Conservation (phyloP, 805 yeast genomes). For the Yarrowia phangngaensis region DNA sequence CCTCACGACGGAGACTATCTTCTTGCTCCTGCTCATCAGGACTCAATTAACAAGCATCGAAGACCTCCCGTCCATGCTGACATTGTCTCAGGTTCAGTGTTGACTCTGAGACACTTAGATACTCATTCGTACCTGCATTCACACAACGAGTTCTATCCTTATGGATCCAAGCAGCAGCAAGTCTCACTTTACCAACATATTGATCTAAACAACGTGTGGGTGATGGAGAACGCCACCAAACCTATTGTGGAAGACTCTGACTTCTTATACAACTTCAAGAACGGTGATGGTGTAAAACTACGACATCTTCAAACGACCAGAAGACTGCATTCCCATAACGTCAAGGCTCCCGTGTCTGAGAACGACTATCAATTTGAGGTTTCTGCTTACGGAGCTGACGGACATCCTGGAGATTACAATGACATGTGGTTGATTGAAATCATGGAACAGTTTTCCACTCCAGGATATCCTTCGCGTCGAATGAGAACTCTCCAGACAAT, state of each 20-base stretch:
- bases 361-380: constrained; percentile 34
- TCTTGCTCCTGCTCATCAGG: constrained; percentile 56
- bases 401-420: constrained; percentile 51
- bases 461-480: constrained; percentile 35
- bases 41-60: constrained; percentile 42
- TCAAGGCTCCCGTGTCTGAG: constrained; percentile 31
- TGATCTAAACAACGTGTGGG: constrained; percentile 64
- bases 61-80: constrained; percentile 45
- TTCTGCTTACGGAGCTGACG: constrained; percentile 50
- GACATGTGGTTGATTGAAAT: constrained; percentile 57
- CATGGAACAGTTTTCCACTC: constrained; percentile 37
- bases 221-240: constrained; percentile 45
- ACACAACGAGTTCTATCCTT: constrained; percentile 50
- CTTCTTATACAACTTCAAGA: constrained; percentile 38
- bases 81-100: constrained; percentile 58
- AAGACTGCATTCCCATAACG: constrained; percentile 32
- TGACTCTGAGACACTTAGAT: constrained; percentile 58
- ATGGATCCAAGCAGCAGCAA: constrained; percentile 61
- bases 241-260: constrained; percentile 37
- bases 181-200: constrained; percentile 57
- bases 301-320: constrained; percentile 43
- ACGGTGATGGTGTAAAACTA: constrained; percentile 44
- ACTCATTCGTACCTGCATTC: constrained; percentile 69
- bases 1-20: constrained; percentile 49
- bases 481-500: constrained; percentile 50